Conservation (phyloP, 2,329 filamentous ascomycete species). For the Epichloe brachyelytri region DNA sequence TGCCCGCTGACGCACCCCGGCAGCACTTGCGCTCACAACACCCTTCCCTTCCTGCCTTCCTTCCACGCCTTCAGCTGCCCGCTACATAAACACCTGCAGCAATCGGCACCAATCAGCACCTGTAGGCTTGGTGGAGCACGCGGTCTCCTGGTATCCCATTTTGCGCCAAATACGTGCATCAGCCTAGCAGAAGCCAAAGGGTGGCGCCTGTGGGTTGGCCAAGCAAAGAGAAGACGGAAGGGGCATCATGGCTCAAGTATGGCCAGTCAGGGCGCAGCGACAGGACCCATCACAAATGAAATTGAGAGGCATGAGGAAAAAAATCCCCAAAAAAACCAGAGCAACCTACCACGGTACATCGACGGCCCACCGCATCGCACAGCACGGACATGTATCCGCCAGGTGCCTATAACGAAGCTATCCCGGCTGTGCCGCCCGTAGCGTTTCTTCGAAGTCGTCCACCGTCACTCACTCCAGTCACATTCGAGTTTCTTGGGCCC, state of each 20-base stretch:
- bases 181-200: slow-evolving; percentile 1
- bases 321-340: not conserved
- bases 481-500: not conserved
- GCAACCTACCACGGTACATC: not conserved
- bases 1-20: too few species aligned
- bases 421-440: slow-evolving; percentile 13
- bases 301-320: not conserved
- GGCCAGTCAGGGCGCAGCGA: not conserved
- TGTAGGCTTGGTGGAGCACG: slow-evolving; percentile 2
- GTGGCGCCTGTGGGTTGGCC: slow-evolving; percentile 1
- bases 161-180: slow-evolving; percentile 5
- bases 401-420: not conserved
- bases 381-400: not conserved
- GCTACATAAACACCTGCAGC: not conserved
- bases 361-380: not conserved
- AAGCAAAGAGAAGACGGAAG: slow-evolving; percentile 8
- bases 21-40: too few species aligned
- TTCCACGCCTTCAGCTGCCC: not conserved
- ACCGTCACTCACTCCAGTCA: slow-evolving; percentile 4
- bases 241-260: slow-evolving; percentile 9
- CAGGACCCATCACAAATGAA: not conserved
- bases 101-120: not conserved
- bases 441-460: not conserved
- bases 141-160: slow-evolving; percentile 4
- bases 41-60: not conserved